Base-by-base conservation (phyloP, 2,329 filamentous ascomycete genomes). In the Myotisia sp. region DNA sequence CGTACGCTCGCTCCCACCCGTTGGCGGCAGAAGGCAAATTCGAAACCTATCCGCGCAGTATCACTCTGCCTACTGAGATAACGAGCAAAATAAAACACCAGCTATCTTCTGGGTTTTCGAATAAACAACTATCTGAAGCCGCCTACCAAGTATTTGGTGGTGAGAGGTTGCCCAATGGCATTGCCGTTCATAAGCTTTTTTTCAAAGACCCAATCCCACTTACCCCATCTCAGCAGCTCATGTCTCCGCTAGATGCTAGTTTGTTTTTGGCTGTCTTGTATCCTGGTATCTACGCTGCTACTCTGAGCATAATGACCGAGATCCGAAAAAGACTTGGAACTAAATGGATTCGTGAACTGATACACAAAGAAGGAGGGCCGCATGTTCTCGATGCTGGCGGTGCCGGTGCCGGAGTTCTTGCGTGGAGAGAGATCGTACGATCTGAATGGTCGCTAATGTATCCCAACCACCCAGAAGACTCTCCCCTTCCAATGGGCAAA, bases 71-170 rank as follows among this genome's bases (percentile, higher is more conserved):
- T 0, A 70, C 72, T 42, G 62, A 67, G n/a, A 64, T 71, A 2
- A 68, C 94, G 26, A 67, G 80, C 6, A 61, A 69, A 3, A 85
- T 85, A 0, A 75, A 92, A 12, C 66, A 71, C 2, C 58, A 70
- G 3, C 64, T 93, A 2, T 64, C 95, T 2, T 65, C 67, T 9
- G 64, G 76, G 36, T 71, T 74, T 35, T 71, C 83, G 37, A 71
- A 76, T 27, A 79, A 75, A 37, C 90, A 98, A 51, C 64, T 95
- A 20, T 66, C 68, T 21, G 69, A 78, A 37, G 69, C 79, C 1
- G 81, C 86, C 0, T 73, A 82, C 44, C 70, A 66, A 27, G 67
- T 73, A 1, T 87, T 93, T 51, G 87, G 86, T 27, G 87, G 87
- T 0, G 58, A 59, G 3, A 73, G 76, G 0, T 62, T 95, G 10